These are phyloP conservation scores for Berkeleyomyces basicola DNA, from an alignment of 2,329 filamentous ascomycete genomes.

Conservation along the genomic window DNA sequence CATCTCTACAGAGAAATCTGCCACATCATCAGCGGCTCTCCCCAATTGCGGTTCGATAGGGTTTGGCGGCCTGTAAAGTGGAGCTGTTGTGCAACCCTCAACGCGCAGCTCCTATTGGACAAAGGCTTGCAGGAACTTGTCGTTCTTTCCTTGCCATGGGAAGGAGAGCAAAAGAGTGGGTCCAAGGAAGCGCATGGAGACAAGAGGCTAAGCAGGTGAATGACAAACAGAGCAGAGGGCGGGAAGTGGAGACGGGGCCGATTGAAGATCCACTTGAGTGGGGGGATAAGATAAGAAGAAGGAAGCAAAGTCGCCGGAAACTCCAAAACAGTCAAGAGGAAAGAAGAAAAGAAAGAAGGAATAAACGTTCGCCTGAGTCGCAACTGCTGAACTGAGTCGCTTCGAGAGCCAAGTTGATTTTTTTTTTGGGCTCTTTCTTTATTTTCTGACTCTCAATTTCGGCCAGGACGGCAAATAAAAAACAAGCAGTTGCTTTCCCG, in stretches of 20 bases:
- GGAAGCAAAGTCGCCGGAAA: not conserved
- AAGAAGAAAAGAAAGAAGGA: not conserved
- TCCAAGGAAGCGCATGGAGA: not conserved
- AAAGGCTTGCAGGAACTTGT: not conserved
- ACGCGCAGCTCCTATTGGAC: not conserved
- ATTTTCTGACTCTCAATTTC: not conserved
- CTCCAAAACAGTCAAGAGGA: not conserved
- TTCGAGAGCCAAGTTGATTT: not conserved
- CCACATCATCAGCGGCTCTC: not conserved
- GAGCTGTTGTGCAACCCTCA: not conserved
- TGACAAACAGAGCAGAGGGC: not conserved
- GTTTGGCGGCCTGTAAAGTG: not conserved
- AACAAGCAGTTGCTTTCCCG: not conserved
- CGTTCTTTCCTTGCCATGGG: not conserved
- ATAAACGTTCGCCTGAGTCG: not conserved
- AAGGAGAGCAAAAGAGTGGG: not conserved
- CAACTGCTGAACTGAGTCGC: not conserved
- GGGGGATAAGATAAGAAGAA: conserved; percentile 1
- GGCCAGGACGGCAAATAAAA: not conserved
- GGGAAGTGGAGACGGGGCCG: not conserved
- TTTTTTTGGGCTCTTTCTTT: not conserved
- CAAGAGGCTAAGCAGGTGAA: not conserved
- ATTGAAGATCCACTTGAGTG: not conserved
- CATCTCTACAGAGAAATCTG: not conserved
- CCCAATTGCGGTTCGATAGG: not conserved